Evolutionary conservation across 345 rosid species (phyloP).

Genomic region (Hypericum androsaemum): DNA sequence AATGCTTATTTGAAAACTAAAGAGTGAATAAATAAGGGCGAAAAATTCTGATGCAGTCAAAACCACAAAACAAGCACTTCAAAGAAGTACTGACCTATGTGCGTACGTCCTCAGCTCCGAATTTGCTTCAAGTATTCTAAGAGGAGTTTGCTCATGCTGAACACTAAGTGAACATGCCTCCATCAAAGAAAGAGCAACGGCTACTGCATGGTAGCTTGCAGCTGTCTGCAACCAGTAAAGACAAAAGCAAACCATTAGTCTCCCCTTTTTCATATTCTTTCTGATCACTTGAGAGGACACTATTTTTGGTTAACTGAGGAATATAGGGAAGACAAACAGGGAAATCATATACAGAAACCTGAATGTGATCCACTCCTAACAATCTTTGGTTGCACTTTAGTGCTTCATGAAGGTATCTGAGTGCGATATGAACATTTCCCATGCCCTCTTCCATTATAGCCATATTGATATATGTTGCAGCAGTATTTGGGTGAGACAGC

Average conservation of each 20-base stretch:
- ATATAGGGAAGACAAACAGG: neutral
- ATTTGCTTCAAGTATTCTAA: conserved; percentile 89
- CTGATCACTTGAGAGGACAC: neutral
- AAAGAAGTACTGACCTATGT: conserved; percentile 50
- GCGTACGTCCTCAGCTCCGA: conserved; percentile 87
- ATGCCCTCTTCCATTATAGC: conserved; percentile 99
- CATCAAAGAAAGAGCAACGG: conserved; percentile 94
- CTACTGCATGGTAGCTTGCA: conserved; percentile 98
- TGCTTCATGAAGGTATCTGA: conserved; percentile 94
- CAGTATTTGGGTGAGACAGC: conserved; percentile 92
- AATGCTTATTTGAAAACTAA: neutral
- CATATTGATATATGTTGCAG: conserved; percentile 91
- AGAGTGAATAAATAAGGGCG: neutral
- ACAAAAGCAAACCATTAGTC: neutral
- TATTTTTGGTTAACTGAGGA: neutral
- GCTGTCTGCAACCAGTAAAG: conserved; percentile 55
- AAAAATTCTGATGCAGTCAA: too few relatives aligned
- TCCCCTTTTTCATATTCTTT: neutral
- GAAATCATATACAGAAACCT: conserved; percentile 37
- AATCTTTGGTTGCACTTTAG: conserved; percentile 93
- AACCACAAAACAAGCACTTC: too few relatives aligned
- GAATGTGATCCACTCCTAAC: conserved; percentile 95
- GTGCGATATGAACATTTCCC: conserved; percentile 93
- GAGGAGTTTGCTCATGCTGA: conserved; percentile 96
- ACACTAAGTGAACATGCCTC: conserved; percentile 90